A percentile compares a stretch with the other conserved stretches of the same genome.
These are phyloP conservation scores for Phytophthora capsici DNA, from an alignment of 352 stramenopile species.

Conservation along the genomic window DNA sequence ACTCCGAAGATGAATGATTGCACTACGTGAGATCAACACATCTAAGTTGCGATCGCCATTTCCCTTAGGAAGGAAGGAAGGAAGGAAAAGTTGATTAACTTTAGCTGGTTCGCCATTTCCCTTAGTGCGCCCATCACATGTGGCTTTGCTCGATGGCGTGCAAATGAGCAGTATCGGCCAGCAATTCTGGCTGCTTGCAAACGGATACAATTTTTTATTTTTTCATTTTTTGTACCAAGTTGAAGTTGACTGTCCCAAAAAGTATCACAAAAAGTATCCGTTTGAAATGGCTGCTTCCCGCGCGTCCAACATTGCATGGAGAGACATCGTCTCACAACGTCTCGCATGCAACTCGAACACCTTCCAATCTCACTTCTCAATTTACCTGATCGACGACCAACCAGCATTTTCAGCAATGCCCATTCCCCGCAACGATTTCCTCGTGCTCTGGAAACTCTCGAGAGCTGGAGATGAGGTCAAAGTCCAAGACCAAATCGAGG, in stretches of 20 bases:
- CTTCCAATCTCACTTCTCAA: slow-evolving; percentile 6
- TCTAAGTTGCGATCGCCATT: too few relatives aligned
- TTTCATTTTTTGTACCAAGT: slow-evolving; percentile 3
- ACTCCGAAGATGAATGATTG: too few relatives aligned
- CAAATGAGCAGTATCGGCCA: slow-evolving; percentile 9
- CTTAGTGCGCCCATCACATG: slow-evolving; percentile 2
- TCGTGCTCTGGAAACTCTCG: slow-evolving; percentile 39
- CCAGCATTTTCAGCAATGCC: slow-evolving; percentile 19
- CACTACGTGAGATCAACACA: too few relatives aligned
- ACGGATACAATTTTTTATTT: slow-evolving; percentile 22
- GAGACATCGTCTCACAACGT: slow-evolving; percentile 10
- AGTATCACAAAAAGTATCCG: slow-evolving; percentile 38
- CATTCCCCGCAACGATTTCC: slow-evolving; percentile 37
- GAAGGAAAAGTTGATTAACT: too few relatives aligned
- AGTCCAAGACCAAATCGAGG: slow-evolving; percentile 35
- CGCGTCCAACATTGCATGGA: slow-evolving; percentile 26
- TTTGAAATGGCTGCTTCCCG: slow-evolving; percentile 23
- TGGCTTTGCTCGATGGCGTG: slow-evolving; percentile 5
- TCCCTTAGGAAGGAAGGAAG: too few relatives aligned
- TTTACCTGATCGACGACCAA: not conserved
- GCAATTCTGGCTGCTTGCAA: slow-evolving; percentile 22
- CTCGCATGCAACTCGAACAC: not conserved
- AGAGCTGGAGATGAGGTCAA: slow-evolving; percentile 34
- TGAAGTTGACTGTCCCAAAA: slow-evolving; percentile 36
- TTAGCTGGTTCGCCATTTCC: too few relatives aligned